phyloP scores from a whole-genome alignment of 257 asterid species.

The Solanum bulbocastanum region DNA sequence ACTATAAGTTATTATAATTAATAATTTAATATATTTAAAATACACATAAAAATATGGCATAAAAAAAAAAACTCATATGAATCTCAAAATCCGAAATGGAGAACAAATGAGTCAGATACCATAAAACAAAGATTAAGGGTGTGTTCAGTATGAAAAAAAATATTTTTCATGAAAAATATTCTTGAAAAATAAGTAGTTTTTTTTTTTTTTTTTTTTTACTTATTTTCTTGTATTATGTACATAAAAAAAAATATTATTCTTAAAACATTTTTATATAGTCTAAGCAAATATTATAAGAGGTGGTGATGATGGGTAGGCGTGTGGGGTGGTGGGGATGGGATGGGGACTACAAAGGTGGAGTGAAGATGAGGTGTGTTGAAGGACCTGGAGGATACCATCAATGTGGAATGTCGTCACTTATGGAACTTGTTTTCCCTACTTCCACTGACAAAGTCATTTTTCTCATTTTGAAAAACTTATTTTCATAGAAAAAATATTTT shows the following conservation, averaged over 20 bases:
- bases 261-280: not conserved
- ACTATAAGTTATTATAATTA: not conserved
- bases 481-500: not conserved
- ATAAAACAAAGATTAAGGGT: not conserved
- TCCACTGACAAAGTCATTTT: not conserved
- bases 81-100: not conserved
- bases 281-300: not conserved
- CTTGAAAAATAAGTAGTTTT: not conserved
- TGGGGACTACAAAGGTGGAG: not conserved
- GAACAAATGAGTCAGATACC: not conserved
- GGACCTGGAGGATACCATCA: not conserved
- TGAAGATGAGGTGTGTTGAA: not conserved
- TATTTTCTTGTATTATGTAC: not conserved
- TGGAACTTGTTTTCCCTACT: not conserved
- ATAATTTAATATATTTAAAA: not conserved
- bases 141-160: not conserved
- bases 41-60: not conserved
- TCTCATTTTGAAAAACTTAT: not conserved
- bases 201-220: not conserved
- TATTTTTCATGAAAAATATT: not conserved
- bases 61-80: not conserved
- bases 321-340: not conserved
- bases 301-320: not conserved
- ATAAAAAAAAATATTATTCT: not conserved
- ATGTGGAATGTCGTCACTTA: not conserved